Evolutionary conservation across 78 protist species (phyloP), one percentile per base, ranked within the genome.

Genomic region (Cyanophora paradoxa): DNA sequence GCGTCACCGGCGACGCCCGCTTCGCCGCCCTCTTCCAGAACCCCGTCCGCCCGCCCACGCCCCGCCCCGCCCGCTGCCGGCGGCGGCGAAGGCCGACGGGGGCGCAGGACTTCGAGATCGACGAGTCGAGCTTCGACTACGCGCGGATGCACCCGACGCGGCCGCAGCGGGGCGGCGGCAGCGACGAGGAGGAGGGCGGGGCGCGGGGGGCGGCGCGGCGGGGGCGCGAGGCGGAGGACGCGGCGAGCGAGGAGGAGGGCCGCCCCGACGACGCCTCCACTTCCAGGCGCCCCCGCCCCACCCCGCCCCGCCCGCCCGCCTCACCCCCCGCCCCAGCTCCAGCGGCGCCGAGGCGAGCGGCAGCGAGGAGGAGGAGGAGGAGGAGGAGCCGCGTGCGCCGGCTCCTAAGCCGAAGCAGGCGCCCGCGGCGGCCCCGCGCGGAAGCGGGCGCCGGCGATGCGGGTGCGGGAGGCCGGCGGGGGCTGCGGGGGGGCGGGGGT

Each of bases 31-130:
- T 64, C n/a, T 64, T 64, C 70, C 3, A 48, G 10, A 22, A 64
- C 70, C 36, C 50, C 24, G 48, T n/a, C n/a, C n/a, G n/a, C n/a
- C n/a, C n/a, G n/a, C 34, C 2, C 4, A 1, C 34, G 30, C 6
- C 62, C 62, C 6, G 6, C 19, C 54, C 22, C 54, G 13, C 54
- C 54, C 10, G 48, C 10, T 42, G 48, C 10, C 10, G 48, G 6
- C 13, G 7, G 50, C 50, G 13, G 50, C 50, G 16, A 42, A 61
- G 34, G 68, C 30, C 30, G 68, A 16, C n/a, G 36, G 40, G 44
- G 14, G 39, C 11, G 17, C 68, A 61, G 39, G 40, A 34, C 22
- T 72, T 72, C 36, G 37, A 26, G 46, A 72, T 72, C 41, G 69
- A 72, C 65, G 22, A 36, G 56, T 22, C 8, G 26, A 24, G 44